Evolutionary conservation across 441 rosid genomes (phyloP).

Genomic region (Populus hybrid): DNA sequence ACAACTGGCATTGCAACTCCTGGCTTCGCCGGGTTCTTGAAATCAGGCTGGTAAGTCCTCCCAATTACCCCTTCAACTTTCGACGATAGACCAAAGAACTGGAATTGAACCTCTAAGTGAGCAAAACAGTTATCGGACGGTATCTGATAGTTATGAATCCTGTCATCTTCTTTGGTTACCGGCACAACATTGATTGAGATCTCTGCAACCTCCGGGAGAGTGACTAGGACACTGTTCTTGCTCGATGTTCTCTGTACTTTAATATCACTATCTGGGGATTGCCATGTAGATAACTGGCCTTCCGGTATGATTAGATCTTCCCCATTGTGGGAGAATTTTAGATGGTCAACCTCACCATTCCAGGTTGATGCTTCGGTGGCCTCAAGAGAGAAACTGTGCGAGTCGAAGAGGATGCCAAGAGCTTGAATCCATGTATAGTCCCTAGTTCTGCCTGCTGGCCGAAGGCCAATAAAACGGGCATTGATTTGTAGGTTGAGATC

Average conservation of each 20-base stretch:
- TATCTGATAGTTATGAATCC: conserved; percentile 10
- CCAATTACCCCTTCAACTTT: conserved; percentile 74
- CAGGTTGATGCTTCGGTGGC: too few species aligned
- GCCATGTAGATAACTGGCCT: too few species aligned
- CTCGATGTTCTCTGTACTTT: conserved; percentile 37
- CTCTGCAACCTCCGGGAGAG: conserved; percentile 45
- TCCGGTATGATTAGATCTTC: too few species aligned
- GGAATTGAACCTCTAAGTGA: conserved; percentile 72
- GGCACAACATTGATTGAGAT: conserved; percentile 66
- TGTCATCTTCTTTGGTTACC: conserved; percentile 72
- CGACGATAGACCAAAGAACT: conserved; percentile 53
- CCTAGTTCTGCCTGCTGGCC: too few species aligned
- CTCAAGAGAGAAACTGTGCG: too few species aligned
- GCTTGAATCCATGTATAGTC: too few species aligned
- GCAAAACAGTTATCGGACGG: conserved; percentile 54
- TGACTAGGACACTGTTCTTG: conserved; percentile 20
- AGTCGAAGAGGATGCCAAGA: too few species aligned
- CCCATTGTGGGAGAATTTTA: too few species aligned
- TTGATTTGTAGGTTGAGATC: too few species aligned
- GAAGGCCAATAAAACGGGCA: too few species aligned
- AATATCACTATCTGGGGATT: too few species aligned
- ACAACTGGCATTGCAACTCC: conserved; percentile 77
- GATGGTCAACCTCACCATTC: too few species aligned
- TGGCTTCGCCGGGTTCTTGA: conserved; percentile 55
- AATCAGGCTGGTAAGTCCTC: conserved; percentile 61